Conservation (phyloP, 768 basidiomycete species). For the Naganishia onofrii region DNA sequence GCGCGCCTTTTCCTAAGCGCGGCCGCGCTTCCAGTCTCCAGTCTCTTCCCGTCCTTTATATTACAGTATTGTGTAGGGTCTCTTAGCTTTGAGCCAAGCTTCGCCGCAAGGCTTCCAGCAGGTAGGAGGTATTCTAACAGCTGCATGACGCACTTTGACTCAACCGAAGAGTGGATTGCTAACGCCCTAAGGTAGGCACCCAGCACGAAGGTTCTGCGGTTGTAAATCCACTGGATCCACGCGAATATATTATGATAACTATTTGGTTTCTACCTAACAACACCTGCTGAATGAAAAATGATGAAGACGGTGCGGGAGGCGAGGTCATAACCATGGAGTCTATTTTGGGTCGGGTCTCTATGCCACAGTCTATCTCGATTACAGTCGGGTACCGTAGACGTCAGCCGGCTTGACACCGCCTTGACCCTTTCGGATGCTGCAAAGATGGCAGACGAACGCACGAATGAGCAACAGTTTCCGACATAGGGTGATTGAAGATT, state of each 20-base stretch:
- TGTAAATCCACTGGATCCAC: not conserved
- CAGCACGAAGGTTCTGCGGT: not conserved
- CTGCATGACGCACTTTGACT: no score
- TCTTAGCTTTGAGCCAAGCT: no score
- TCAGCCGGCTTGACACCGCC: slow-evolving; percentile 72
- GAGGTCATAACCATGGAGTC: slow-evolving; percentile 2
- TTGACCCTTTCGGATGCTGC: slow-evolving; percentile 69
- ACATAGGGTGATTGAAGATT: not conserved
- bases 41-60: not conserved
- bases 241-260: slow-evolving; percentile 3
- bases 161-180: no score
- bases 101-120: no score
- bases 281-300: not conserved
- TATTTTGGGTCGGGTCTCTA: not conserved
- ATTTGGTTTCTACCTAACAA: slow-evolving; percentile 1
- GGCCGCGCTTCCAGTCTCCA: slow-evolving; percentile 9
- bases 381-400: slow-evolving; percentile 61
- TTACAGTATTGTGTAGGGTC: no score
- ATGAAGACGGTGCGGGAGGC: no score
- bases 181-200: no score
- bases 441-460: not conserved
- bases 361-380: not conserved
- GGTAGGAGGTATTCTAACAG: no score
- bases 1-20: slow-evolving; percentile 9
- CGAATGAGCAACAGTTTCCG: not conserved